phyloP scores from a whole-genome alignment of 2,329 filamentous ascomycete genomes.

The Colletotrichum graminicola region DNA sequence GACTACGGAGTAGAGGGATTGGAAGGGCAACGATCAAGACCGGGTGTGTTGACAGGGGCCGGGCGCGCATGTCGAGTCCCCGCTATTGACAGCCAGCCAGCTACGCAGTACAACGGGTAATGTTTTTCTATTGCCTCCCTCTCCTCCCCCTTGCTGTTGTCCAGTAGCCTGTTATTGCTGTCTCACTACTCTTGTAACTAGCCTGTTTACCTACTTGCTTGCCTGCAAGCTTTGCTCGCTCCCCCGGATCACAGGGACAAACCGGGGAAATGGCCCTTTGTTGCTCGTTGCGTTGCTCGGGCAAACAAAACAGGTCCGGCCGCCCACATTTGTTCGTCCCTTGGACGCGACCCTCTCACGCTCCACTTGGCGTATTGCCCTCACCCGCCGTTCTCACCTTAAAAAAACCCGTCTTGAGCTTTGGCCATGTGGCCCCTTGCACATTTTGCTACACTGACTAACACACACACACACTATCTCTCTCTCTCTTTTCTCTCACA shows the following conservation, averaged over 20 bases:
- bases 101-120: too few species aligned
- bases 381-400: constrained; percentile 13
- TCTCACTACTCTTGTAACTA: neutral
- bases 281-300: constrained; percentile 39
- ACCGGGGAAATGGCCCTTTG: constrained; percentile 20
- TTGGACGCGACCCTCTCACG: constrained; percentile 28
- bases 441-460: neutral
- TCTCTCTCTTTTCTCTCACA: too few species aligned
- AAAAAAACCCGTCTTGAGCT: constrained; percentile 19
- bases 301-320: constrained; percentile 31
- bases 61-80: neutral
- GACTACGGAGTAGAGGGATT: constrained; percentile 24
- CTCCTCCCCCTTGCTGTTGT: too few species aligned
- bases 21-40: constrained; percentile 38
- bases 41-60: constrained; percentile 3
- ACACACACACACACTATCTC: too few species aligned
- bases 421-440: constrained; percentile 13
- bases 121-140: too few species aligned
- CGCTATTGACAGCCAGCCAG: too few species aligned
- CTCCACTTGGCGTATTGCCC: constrained; percentile 24
- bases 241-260: constrained; percentile 1
- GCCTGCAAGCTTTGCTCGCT: constrained; percentile 3
- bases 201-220: neutral
- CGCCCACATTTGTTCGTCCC: constrained; percentile 19
- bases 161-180: too few species aligned